Evolutionary conservation across 805 yeast species (phyloP), one percentile per base, ranked within the genome.

Genomic region (Zygoascus biomembranicola): DNA sequence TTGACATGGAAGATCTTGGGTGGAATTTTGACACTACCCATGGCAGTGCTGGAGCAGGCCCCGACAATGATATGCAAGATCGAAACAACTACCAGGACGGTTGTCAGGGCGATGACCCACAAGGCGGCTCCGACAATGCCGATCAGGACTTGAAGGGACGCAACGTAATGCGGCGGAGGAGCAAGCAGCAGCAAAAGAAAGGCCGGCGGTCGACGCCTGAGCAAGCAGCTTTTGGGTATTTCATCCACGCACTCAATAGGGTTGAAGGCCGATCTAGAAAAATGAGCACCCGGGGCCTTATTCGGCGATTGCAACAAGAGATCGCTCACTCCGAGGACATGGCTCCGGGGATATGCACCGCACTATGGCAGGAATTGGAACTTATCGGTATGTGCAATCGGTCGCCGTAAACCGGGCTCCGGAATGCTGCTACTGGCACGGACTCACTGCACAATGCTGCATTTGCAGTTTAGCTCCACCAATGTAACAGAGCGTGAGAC

Each of bases 341-440:
- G 47, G 47, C 35, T 13, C 58, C 58, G 8, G 58, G 58, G n/a
- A 42, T 55, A 9, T 44, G 56, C 8, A 49, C 51, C 9, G 56
- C 58, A 10, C 46, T 55, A n/a, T 32, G 46, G 18, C 56, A 53
- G 52, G 58, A 55, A 50, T 19, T 55, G 39, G 39, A 35, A 35
- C 16, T 11, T 13, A 35, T 35, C 10, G 39, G 39, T n/a, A 23
- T 23, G 28, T 3, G 28, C 28, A 23, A 23, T 23, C 28, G 28
- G 28, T 23, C 28, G 28, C 28, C 28, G 28, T 23, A 23, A 23
- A 3, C 28, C 6, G 28, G 28, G 28, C 6, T 23, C n/a, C n/a
- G 28, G 28, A 23, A 23, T 23, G 28, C 28, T 23, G 28, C 28
- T 23, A 23, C 28, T 23, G 28, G 6, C 28, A 23, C 28, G 28